These are phyloP conservation scores for Dendrocalamus latiflorus DNA, from an alignment of 202 grass and related monocot genomes.

Conservation along the genomic window DNA sequence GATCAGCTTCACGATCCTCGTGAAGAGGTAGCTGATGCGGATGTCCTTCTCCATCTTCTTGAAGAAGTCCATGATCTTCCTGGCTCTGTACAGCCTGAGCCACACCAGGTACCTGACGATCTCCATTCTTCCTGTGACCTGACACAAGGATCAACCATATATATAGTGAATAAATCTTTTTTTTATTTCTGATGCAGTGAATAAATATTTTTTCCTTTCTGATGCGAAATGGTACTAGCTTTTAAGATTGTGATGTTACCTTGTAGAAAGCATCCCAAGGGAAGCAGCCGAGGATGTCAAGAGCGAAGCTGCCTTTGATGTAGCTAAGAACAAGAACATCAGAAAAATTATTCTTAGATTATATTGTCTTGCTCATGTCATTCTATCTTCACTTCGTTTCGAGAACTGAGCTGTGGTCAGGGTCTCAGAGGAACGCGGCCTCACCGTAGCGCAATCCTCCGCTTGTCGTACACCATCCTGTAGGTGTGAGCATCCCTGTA, in stretches of 20 bases:
- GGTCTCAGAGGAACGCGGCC: neutral
- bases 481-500: constrained; percentile 70
- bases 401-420: neutral
- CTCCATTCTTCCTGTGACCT: constrained; percentile 60
- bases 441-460: constrained; percentile 60
- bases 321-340: constrained; percentile 45
- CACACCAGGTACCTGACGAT: constrained; percentile 62
- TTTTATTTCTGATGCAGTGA: too few species aligned
- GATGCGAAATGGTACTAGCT: neutral
- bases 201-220: too few species aligned
- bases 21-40: constrained; percentile 86
- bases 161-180: neutral
- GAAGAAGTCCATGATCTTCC: constrained; percentile 75
- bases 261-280: constrained; percentile 93
- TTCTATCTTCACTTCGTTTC: neutral
- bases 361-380: neutral
- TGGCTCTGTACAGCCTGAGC: constrained; percentile 64
- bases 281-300: constrained; percentile 78
- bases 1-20: constrained; percentile 81
- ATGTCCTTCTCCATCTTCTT: constrained; percentile 92
- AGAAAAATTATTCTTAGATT: neutral
- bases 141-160: neutral
- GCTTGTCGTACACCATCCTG: constrained; percentile 60
- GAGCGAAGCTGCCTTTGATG: constrained; percentile 60
- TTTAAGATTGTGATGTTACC: constrained; percentile 18